These are phyloP conservation scores for Aspergillus carbonarius DNA, from an alignment of 2,329 filamentous ascomycete species.

Conservation along the genomic window DNA sequence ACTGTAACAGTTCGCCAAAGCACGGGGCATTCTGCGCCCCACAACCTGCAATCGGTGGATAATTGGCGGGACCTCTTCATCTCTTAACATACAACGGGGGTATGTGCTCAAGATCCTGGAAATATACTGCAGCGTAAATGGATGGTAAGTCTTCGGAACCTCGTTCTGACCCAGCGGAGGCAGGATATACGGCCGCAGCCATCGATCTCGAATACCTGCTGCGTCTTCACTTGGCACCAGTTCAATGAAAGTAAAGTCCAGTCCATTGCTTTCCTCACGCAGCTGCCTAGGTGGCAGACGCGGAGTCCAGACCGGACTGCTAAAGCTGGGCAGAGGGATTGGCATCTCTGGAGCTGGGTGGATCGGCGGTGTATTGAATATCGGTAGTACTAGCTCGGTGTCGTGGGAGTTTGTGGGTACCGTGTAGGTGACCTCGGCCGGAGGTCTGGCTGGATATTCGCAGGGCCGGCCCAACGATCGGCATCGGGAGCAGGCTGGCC, in stretches of 20 bases:
- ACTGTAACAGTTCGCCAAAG: conserved; percentile 28
- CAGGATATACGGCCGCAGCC: conserved; percentile 26
- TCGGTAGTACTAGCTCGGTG: neutral
- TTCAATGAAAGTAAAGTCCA: neutral
- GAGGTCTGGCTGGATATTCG: conserved; percentile 12
- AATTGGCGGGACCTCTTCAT: conserved; percentile 22
- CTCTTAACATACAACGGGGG: conserved; percentile 19
- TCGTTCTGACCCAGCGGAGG: conserved; percentile 16
- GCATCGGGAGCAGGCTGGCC: conserved; percentile 21
- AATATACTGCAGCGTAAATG: conserved; percentile 26
- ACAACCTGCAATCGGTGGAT: conserved; percentile 26
- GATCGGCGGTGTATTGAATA: neutral
- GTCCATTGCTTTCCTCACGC: neutral
- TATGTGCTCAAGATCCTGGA: conserved; percentile 27
- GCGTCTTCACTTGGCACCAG: neutral
- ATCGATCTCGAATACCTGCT: conserved; percentile 25
- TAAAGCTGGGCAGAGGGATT: neutral
- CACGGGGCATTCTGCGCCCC: conserved; percentile 6
- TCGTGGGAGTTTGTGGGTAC: neutral
- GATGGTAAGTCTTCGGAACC: conserved; percentile 22
- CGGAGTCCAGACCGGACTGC: neutral
- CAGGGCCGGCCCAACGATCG: conserved; percentile 14
- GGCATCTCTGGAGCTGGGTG: neutral
- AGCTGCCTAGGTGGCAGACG: neutral
- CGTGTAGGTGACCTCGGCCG: neutral